These are phyloP conservation scores for Metarhizium brunneum DNA, from an alignment of 2,329 filamentous ascomycete species.

Conservation along the genomic window DNA sequence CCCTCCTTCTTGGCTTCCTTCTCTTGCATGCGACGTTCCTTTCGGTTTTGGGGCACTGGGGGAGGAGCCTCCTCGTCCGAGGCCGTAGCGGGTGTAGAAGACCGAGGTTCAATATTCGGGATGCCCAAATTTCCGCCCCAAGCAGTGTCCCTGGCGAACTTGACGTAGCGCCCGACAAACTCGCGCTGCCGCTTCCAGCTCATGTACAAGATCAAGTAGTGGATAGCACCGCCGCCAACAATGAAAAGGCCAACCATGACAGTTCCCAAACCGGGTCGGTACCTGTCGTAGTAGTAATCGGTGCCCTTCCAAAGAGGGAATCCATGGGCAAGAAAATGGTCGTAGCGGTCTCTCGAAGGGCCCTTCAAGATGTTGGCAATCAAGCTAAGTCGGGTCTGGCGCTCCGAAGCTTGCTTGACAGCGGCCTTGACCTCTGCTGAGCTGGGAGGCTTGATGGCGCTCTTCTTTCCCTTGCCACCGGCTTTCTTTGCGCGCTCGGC, in stretches of 20 bases:
- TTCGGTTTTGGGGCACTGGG: constrained; percentile 63
- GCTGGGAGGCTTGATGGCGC: constrained; percentile 61
- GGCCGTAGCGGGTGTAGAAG: constrained; percentile 34
- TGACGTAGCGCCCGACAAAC: constrained; percentile 87
- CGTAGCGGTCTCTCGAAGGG: constrained; percentile 74
- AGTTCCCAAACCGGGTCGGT: constrained; percentile 80
- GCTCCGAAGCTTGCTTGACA: constrained; percentile 71
- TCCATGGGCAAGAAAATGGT: constrained; percentile 86
- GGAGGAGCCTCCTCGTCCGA: constrained; percentile 40
- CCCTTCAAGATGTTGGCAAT: constrained; percentile 82
- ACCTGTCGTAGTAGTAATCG: constrained; percentile 95
- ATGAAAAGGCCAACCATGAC: constrained; percentile 77
- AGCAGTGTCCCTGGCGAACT: constrained; percentile 75
- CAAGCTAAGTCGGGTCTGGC: constrained; percentile 75
- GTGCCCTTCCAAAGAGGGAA: constrained; percentile 97
- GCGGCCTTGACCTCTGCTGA: constrained; percentile 68
- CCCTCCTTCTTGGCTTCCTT: constrained; percentile 68
- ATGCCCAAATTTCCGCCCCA: constrained; percentile 79
- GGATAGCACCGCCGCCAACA: constrained; percentile 71
- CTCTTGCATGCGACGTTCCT: constrained; percentile 82
- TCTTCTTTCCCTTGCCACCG: constrained; percentile 40
- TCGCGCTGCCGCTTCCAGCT: constrained; percentile 84
- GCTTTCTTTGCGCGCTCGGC: constrained; percentile 54
- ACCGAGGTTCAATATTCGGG: constrained; percentile 50
- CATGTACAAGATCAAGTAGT: constrained; percentile 80